Evolutionary conservation across 1,284 basidiomycete genomes (phyloP), one percentile per base, ranked within the genome.

Genomic region (Malassezia restricta): DNA sequence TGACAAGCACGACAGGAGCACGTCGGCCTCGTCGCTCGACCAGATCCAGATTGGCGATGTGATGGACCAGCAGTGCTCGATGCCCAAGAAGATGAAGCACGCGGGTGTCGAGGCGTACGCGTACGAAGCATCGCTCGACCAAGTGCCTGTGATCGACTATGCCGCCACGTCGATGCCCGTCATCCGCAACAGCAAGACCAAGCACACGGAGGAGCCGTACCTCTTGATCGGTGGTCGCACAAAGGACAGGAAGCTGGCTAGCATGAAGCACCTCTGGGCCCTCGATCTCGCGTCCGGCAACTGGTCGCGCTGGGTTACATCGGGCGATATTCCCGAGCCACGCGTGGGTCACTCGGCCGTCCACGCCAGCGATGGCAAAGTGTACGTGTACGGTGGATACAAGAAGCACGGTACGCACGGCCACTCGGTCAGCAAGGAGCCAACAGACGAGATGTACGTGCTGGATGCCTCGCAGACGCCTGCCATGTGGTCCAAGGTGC

Each of bases 321-420:
- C 53, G 3, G 67, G 66, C 12, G 49, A 59, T 20, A 49, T 60
- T 5, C 74, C 74, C 0, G 12, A 59, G 3, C 56, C 68, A 14
- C 61, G 72, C 6, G 66, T 74, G 49, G 74, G 73, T 8, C 74
- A 74, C 49, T 58, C 62, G 27, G 58, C 69, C 3, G 49, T 64
- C 35, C 46, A 51, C 27, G 64, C 66, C 6, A 8, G 53, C 2
- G 66, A 72, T 8, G 64, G 66, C 27, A 59, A 58, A 11, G 53
- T 75, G 40, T 51, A 74, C 33, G 30, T 75, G 11, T 65, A 72
- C 54, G 74, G 74, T 35, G 74, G 74, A 0, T 68, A 66, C 48
- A 54, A 58, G 29, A 37, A 20, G n/a, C n/a, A 33, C 12, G 15
- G 47, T 12, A 27, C 35, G 3, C 50, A 61, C 8, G 38, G 56